These are phyloP conservation scores for Acanthamoeba healyi DNA, from an alignment of 208 protist species.

Conservation along the genomic window DNA sequence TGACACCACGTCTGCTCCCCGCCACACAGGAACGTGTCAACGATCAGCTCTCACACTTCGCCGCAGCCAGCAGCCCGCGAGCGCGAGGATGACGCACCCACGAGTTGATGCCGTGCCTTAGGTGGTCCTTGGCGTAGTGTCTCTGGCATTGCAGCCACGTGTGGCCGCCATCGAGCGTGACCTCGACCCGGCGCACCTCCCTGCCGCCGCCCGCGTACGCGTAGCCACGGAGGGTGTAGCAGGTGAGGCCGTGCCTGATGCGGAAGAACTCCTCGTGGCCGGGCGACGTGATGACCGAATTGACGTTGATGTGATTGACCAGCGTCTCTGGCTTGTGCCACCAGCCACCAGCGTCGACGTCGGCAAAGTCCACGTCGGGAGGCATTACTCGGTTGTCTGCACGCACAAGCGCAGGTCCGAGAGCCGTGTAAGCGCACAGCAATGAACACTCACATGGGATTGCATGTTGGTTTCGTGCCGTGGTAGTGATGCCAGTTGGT, in stretches of 20 bases:
- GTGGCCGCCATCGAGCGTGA: constrained; percentile 89
- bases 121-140: neutral
- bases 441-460: too few species aligned
- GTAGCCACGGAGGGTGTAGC: constrained; percentile 83
- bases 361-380: constrained; percentile 76
- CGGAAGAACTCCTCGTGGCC: constrained; percentile 84
- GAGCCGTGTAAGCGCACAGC: too few species aligned
- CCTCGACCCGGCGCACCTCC: constrained; percentile 91
- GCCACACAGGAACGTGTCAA: too few species aligned
- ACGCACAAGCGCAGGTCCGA: too few species aligned
- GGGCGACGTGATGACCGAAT: constrained; percentile 79
- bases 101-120: constrained; percentile 10
- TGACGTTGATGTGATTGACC: constrained; percentile 90
- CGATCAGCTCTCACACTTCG: too few species aligned
- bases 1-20: neutral
- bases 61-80: too few species aligned
- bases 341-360: constrained; percentile 82
- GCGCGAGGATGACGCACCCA: too few species aligned
- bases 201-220: constrained; percentile 89
- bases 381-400: constrained; percentile 34
- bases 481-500: constrained; percentile 81
- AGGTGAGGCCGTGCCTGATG: neutral
- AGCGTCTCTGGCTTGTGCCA: constrained; percentile 43
- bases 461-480: too few species aligned
- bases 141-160: constrained; percentile 81